These are phyloP conservation scores for Chrysochromulina parva DNA, from an alignment of 78 protist genomes.

Conservation along the genomic window DNA sequence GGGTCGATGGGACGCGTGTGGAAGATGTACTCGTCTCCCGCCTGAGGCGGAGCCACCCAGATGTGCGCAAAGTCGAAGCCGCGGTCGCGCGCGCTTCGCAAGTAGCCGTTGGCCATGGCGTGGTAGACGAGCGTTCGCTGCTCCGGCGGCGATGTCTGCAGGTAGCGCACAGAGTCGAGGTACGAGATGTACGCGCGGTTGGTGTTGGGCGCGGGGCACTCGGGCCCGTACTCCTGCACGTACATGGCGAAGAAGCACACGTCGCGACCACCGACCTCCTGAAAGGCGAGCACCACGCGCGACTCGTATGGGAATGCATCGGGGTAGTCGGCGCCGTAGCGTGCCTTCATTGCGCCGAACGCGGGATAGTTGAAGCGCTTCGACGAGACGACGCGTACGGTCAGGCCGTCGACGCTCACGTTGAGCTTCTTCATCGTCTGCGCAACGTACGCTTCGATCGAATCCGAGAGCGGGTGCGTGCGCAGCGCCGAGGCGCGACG, in stretches of 20 bases:
- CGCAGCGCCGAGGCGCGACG: background rate
- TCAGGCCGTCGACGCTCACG: background rate
- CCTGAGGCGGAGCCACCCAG: constrained; percentile 53
- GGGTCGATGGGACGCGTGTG: constrained; percentile 41
- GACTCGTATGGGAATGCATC: background rate
- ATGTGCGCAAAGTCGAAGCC: constrained; percentile 54
- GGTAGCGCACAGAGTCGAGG: constrained; percentile 33
- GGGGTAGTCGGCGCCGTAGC: background rate
- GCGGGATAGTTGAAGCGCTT: background rate
- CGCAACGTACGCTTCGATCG: background rate
- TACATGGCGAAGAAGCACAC: constrained; percentile 49
- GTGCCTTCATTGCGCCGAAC: background rate
- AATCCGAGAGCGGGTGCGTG: background rate
- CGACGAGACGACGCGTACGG: background rate
- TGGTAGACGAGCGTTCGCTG: constrained; percentile 53
- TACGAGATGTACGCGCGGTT: constrained; percentile 51
- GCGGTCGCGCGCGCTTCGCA: background rate
- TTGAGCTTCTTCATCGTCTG: background rate
- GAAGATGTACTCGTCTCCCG: constrained; percentile 64
- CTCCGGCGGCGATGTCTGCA: background rate
- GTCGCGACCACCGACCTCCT: constrained; percentile 27
- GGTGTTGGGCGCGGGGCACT: constrained; percentile 56
- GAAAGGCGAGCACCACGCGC: constrained; percentile 39
- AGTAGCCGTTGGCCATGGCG: constrained; percentile 41
- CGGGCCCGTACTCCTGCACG: constrained; percentile 54